Evolutionary conservation across 1,284 basidiomycete genomes (phyloP), one percentile per base, ranked within the genome.

Genomic region (Cutaneotrichosporon arboriforme): DNA sequence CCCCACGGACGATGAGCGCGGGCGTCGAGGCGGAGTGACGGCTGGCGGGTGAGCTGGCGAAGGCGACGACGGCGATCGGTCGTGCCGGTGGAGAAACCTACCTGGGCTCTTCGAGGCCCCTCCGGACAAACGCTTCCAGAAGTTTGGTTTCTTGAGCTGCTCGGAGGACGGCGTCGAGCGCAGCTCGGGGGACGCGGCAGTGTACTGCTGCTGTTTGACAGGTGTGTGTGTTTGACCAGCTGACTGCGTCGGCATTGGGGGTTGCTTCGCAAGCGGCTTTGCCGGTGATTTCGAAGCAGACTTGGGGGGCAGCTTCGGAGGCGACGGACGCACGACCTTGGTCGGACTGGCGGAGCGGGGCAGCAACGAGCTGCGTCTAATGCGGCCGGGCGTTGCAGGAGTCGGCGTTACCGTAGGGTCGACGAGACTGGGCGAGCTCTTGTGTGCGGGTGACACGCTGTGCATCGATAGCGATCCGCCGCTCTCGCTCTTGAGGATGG

Each of bases 1-100:
- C 10, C 62, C 64, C 0, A 62, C 55, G 0, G 68, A 68, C 5
- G 63, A 60, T 41, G 58, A 61, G 3, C 68, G 58, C 5, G 57
- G 52, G 3, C 65, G 65, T 14, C 57, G 54, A 2, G 34, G 34
- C 13, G 45, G 45, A 9, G 45, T 37, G 9, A 35, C 21, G 18
- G 15, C 38, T 48, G 46, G 35, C 34, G 26, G 23, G 34, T 46
- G 22, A 46, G 45, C 34, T 17, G 34, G 17, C 20, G 18, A 10
- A 31, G 45, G 45, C 4, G 34, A 10, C 45, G 34, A 23, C 4
- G 45, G 33, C 20, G 12, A 17, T 13, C 22, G n/a, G n/a, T n/a
- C n/a, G n/a, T n/a, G 21, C 14, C n/a, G 7, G 35, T 23, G 21
- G 14, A 21, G 17, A 23, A 37, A 22, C 45, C 35, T 46, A 37